A percentile compares a stretch with the other conserved stretches of the same genome.
phyloP scores from a whole-genome alignment of 768 basidiomycete genomes.

The Leccinum uliginosum region DNA sequence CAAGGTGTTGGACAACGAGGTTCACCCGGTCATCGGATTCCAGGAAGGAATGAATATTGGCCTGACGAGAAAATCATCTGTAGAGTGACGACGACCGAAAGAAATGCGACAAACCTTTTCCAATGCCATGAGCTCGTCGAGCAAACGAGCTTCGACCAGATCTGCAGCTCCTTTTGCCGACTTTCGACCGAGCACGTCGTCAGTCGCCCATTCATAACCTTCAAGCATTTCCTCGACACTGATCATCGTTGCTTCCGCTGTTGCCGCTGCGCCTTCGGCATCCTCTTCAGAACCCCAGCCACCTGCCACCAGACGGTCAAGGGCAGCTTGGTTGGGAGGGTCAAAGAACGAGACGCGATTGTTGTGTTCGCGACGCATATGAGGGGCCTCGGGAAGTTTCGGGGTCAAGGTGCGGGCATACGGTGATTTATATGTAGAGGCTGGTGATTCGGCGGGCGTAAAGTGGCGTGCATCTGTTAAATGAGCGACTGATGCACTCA shows the following conservation, averaged over 20 bases:
- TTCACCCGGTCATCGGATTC: conserved; percentile 92
- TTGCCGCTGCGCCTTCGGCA: conserved; percentile 63
- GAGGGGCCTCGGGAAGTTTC: conserved; percentile 29
- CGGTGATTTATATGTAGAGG: conserved; percentile 21
- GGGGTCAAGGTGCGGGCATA: conserved; percentile 26
- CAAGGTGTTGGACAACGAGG: conserved; percentile 81
- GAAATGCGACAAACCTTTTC: conserved; percentile 64
- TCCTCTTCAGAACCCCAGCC: conserved; percentile 43
- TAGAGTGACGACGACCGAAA: conserved; percentile 1
- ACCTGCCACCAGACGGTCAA: conserved; percentile 64
- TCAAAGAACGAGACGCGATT: conserved; percentile 81
- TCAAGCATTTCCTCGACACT: conserved; percentile 99
- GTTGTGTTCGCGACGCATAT: conserved; percentile 53
- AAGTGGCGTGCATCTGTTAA: conserved; percentile 9
- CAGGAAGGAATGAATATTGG: conserved; percentile 95
- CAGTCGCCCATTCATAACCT: conserved; percentile 94
- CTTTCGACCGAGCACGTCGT: conserved; percentile 64
- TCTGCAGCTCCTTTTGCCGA: conserved; percentile 75
- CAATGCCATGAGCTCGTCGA: conserved; percentile 87
- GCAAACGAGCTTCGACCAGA: conserved; percentile 82
- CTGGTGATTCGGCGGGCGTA: conserved; percentile 18
- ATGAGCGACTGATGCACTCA: conserved; percentile 16
- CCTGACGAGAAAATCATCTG: conserved; percentile 35
- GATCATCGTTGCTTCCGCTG: conserved; percentile 74
- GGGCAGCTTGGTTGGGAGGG: conserved; percentile 65